Evolutionary conservation across 805 yeast genomes (phyloP).

Genomic region (Scheffersomyces coipomensis): DNA sequence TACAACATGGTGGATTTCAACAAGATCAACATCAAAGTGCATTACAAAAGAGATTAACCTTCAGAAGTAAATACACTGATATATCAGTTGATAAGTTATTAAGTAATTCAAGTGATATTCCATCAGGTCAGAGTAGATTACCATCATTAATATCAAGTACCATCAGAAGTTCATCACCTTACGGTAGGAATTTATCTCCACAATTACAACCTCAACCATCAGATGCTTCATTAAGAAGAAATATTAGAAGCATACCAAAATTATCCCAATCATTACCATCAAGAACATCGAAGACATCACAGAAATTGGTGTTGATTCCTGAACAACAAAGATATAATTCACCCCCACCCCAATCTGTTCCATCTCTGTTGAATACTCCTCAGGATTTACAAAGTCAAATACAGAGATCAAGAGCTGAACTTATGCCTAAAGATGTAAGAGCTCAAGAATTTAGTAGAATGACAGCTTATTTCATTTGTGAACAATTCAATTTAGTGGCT

Average conservation of each 20-base stretch:
- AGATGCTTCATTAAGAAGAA: conserved; percentile 1
- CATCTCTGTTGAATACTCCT: not conserved
- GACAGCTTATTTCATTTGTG: conserved; percentile 90
- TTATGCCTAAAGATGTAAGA: conserved; percentile 56
- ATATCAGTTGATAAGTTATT: conserved; percentile 80
- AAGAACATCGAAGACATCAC: conserved; percentile 83
- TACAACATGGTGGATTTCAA: conserved; percentile 6
- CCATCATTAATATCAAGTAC: conserved; percentile 27
- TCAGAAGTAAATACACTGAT: conserved; percentile 57
- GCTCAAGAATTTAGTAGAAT: conserved; percentile 73
- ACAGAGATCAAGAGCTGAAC: conserved; percentile 51
- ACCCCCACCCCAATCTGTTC: conserved; percentile 7
- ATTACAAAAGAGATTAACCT: conserved; percentile 26
- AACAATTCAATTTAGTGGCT: conserved; percentile 65
- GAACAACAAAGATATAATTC: conserved; percentile 36
- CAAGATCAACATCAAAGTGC: conserved; percentile 18
- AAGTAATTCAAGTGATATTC: conserved; percentile 80
- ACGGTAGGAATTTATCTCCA: conserved; percentile 13
- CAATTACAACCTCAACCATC: conserved; percentile 9
- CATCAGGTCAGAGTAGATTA: conserved; percentile 65
- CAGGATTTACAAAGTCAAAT: conserved; percentile 25
- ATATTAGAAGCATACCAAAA: conserved; percentile 50
- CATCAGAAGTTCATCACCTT: conserved; percentile 7
- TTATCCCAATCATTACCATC: conserved; percentile 58
- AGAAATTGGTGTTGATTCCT: conserved; percentile 84